phyloP scores from a whole-genome alignment of 2,329 filamentous ascomycete genomes.

The Myrmaecium sp. region DNA sequence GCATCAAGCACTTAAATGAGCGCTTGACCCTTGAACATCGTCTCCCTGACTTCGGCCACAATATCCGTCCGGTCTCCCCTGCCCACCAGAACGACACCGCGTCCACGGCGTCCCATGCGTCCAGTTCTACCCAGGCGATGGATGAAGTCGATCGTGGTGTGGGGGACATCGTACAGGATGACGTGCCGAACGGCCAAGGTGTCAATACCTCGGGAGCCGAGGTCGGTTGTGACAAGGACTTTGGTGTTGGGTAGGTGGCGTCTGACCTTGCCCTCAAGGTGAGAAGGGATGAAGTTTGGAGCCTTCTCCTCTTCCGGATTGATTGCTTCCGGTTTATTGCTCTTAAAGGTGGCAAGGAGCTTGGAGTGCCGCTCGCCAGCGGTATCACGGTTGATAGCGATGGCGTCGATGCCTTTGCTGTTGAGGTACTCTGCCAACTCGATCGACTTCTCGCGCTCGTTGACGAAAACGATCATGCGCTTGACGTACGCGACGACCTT shows the following conservation, averaged over 20 bases:
- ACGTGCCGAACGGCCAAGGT: constrained; percentile 83
- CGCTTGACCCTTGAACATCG: constrained; percentile 34
- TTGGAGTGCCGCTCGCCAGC: constrained; percentile 61
- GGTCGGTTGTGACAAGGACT: constrained; percentile 84
- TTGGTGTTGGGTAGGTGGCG: constrained; percentile 58
- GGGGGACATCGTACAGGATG: constrained; percentile 91
- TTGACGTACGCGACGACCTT: constrained; percentile 50
- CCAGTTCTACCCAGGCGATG: constrained; percentile 85
- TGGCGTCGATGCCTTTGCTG: constrained; percentile 75
- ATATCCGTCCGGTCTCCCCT: constrained; percentile 80
- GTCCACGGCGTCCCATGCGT: constrained; percentile 76
- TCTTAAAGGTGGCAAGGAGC: constrained; percentile 56
- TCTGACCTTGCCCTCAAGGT: constrained; percentile 4
- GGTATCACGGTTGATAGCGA: constrained; percentile 72
- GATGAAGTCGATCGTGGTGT: constrained; percentile 95
- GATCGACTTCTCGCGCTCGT: constrained; percentile 78
- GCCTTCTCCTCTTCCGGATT: constrained; percentile 3
- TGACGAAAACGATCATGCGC: constrained; percentile 88
- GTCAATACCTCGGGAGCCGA: constrained; percentile 86
- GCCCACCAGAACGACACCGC: constrained; percentile 79
- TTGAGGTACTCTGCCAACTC: constrained; percentile 64
- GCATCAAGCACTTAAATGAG: constrained; percentile 23
- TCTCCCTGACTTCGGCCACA: constrained; percentile 79
- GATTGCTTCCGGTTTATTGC: constrained; percentile 20
- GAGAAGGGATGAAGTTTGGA: no score